Base-by-base conservation (phyloP, 2,329 filamentous ascomycete genomes). In the Drechslerella coelobrocha region DNA sequence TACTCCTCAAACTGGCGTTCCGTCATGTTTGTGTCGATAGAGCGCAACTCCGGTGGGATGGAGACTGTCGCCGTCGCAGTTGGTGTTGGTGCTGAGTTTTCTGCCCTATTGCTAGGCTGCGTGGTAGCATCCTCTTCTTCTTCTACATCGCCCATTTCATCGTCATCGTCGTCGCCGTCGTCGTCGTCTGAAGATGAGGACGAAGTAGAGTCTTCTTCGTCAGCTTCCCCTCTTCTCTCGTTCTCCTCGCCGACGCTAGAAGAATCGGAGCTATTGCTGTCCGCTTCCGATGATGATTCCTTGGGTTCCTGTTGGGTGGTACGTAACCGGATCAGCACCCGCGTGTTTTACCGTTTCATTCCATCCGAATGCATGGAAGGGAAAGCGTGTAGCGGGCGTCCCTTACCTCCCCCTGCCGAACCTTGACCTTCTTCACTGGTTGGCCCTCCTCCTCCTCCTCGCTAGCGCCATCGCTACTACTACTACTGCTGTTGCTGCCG, bases 1-100 rank as follows among this genome's bases (percentile, higher is more conserved):
- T 72, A 66, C 55, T 72, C 61, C 29, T 72, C 68, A 12, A 66
- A 65, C 39, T 72, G 39, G 27, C 65, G 65, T 48, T 72, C 68
- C 2, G 61, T 66, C 27, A 45, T 48, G 6, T 53, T 57, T 5
- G 59, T 59, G 0, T 26, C 56, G 24, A 65, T 45, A 2, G 54
- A 55, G 8, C 52, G 54, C 10, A 66, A 51, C 26, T 65, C 59
- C 1, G 55, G 3, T 3, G 68, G 60, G 66, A 65, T 72, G 5
- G 61, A 60, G 1, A 45, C 41, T 9, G 59, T 59, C 9, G 47
- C 41, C 2, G 66, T 57, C 10, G 65, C 56, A 4, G 59, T 43
- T 0, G 48, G 61, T 47, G 54, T 66, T 23, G 34, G 12, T 1
- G n/a, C n/a, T n/a, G n/a, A 37, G 39, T 60, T 54, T 54, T 56